Evolutionary conservation across 176 grass and related monocot genomes (phyloP), one percentile per base, ranked within the genome.

Genomic region (Leersia perrieri): DNA sequence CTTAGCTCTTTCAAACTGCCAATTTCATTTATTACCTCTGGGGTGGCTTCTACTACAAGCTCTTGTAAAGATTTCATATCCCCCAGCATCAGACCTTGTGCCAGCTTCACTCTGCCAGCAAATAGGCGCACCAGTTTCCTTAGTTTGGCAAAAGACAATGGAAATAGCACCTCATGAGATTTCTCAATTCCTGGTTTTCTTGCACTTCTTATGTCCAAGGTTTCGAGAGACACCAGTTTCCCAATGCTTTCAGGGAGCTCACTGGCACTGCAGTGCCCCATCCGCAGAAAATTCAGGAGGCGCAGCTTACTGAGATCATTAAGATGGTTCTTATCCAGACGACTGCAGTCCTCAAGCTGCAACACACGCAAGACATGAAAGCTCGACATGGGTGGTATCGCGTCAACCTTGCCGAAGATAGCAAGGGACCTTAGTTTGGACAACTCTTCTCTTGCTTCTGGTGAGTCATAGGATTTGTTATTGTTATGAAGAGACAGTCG

Each of bases 181-280:
- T n/a, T n/a, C n/a, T n/a, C n/a, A n/a, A n/a, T n/a, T n/a, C n/a
- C n/a, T n/a, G n/a, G n/a, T n/a, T n/a, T n/a, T n/a, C n/a, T n/a
- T n/a, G n/a, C n/a, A n/a, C n/a, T 27, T 47, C 72, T 60, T 14
- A 75, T 60, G 49, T 75, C 73, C 22, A 75, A 60, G 23, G 72
- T 60, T 12, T 58, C 72, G 5, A 75, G 51, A 8, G 11, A 75
- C 5, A 35, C 49, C 5, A 75, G 32, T 22, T 58, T 15, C 18
- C 49, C 47, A 15, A 75, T 60, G 12, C 49, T 60, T 32, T 75
- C 32, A 3, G 73, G 72, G 33, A 75, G 32, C 51, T 60, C 3
- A 0, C 2, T 5, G 5, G 20, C 30, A 2, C 2, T 16, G 0
- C 25, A 75, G 35, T 12, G 10, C 1, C 51, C 0, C 26, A 75